phyloP scores from a whole-genome alignment of 345 rosid genomes.

The Sonneratia alba region DNA sequence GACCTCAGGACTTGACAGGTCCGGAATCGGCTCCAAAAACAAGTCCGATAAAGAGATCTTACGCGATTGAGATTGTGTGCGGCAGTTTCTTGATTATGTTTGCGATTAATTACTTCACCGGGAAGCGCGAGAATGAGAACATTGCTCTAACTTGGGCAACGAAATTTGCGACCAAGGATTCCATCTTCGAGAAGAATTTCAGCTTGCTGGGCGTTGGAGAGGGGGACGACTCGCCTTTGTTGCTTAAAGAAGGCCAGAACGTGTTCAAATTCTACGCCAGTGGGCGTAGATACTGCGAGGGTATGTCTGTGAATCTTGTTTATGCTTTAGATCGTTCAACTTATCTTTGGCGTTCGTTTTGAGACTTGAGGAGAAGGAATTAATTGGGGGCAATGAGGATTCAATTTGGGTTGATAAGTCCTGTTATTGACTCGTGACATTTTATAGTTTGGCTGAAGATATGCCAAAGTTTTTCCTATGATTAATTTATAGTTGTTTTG shows the following conservation, averaged over 20 bases:
- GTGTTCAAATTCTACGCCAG: conserved; percentile 94
- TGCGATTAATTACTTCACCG: conserved; percentile 63
- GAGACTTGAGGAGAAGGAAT: not conserved
- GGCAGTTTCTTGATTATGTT: conserved; percentile 54
- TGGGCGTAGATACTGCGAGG: conserved; percentile 87
- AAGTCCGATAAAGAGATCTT: conserved; percentile 21
- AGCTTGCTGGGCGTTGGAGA: conserved; percentile 54
- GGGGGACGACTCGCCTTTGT: conserved; percentile 71
- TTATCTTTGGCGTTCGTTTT: not conserved
- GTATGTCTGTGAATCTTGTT: conserved; percentile 9
- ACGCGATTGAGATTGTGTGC: conserved; percentile 54
- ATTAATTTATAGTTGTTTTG: no score
- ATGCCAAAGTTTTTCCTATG: not conserved
- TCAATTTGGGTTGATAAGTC: not conserved
- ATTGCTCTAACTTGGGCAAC: conserved; percentile 83
- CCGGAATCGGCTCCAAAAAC: conserved; percentile 17
- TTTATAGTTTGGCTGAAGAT: not conserved
- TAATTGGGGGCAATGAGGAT: not conserved
- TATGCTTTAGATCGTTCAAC: not conserved
- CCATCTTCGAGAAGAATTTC: conserved; percentile 77
- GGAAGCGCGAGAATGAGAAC: conserved; percentile 81
- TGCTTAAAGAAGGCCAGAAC: conserved; percentile 81
- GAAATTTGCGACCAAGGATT: conserved; percentile 61
- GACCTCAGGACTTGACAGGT: conserved; percentile 16
- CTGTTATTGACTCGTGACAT: not conserved